Base-by-base conservation (phyloP, 2,329 filamentous ascomycete genomes). In the Aureobasidium mangrovei region DNA sequence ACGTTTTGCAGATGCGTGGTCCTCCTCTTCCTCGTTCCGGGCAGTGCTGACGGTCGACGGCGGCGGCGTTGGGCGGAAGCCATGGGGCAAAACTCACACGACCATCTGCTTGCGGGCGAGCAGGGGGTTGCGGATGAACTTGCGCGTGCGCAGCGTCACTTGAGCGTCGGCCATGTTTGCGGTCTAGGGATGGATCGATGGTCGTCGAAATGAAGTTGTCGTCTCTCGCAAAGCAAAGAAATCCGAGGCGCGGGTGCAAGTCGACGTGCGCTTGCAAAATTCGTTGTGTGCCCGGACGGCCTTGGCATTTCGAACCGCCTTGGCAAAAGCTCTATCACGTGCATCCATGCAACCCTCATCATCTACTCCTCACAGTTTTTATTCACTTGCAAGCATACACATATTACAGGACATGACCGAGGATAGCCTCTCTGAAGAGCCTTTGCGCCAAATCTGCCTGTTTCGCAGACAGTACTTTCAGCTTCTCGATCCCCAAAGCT, bases 91-190 rank as follows among this genome's bases (percentile, higher is more conserved):
- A 57, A 69, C 68, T 64, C 63, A 96, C 91, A 96, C 88, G 79
- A 96, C 91, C 89, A 97, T 95, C 86, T 97, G 91, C 84, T 95
- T 95, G 77, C 91, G 88, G 75, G 86, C 89, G 74, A 98, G 86
- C 73, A 98, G 89, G 76, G 93, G 88, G 85, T 98, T 98, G 82
- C 91, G 89, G 80, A 97, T 94, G 88, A 98, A 98, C 83, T 97
- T 97, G 88, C 93, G 91, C 78, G 93, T 98, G 81, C 93, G 74
- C 71, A 77, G 67, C 63, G 75, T 77, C 63, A 77, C 74, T 69
- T 76, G 74, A 62, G 72, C 72, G 78, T 91, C 87, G 78, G 91
- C 87, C 91, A 96, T 95, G 76, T 77, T 94, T 80, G 78, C 78
- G 77, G 71, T 71, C 28, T 53, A 40, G 33, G 33, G 40, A 28